Base-by-base conservation (phyloP, 2,329 filamentous ascomycete species). In the Alternaria tenuissima region DNA sequence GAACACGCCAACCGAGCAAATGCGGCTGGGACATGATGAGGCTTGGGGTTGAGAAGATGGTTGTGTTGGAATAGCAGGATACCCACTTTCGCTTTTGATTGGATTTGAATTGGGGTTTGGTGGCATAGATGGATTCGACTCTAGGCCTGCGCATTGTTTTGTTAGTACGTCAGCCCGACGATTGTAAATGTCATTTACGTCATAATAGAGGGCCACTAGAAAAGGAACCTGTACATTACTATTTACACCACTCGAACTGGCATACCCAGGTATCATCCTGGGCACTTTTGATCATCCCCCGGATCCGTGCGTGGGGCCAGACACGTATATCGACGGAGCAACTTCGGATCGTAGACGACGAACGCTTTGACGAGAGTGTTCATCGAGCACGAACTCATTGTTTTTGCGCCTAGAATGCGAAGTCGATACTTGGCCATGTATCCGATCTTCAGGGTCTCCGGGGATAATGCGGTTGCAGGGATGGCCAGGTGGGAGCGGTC, bases 401-500 rank as follows among this genome's bases (percentile, higher is more conserved):
- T 22, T 41, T 39, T 44, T 51, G 30, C 44, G 36, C 36, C 32
- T 34, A 36, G 18, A 22, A 22, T 30, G 28, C 24, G n/a, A 26
- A 26, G 36, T 34, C 38, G 46, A 54, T 20, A 39, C 47, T 18
- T 44, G 24, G 52, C 36, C 32, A 32, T 20, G 34, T n/a, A 49
- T 16, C 14, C 38, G 43, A 26, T 22, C 24, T 57, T 47, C 36
- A 47, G 34, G 57, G 38, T 41, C 38, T 61, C 47, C 47, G 47
- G 58, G 48, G 55, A 52, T 52, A 30, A 55, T 62, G 66, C 57
- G 53, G 59, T 39, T 67, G 59, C 60, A 63, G 63, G 59, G 62
- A 52, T 54, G 38, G 64, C 69, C 56, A 63, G 62, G 60, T 64
- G 54, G 57, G 26, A 62, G 62, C 63, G 64, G 65, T 62, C 63